A percentile compares a stretch with the other conserved stretches of the same genome.
phyloP scores from a whole-genome alignment of 305 asterid genomes.

The Rubia occidens region DNA sequence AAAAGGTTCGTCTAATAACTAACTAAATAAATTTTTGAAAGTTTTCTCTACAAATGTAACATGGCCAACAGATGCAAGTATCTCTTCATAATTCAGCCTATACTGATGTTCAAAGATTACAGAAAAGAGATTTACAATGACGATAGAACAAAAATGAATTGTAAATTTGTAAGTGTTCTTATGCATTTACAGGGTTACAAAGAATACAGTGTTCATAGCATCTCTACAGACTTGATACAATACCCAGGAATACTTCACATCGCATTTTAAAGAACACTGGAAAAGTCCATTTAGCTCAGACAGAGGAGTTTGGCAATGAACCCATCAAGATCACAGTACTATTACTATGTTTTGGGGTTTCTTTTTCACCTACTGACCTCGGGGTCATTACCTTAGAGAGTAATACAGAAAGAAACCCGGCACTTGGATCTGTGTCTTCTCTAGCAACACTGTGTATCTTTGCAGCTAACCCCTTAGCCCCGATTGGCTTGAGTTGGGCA shows the following conservation, averaged over 20 bases:
- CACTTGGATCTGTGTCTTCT: conserved; percentile 30
- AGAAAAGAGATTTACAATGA: background rate
- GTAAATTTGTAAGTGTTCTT: background rate
- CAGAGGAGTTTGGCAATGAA: conserved; percentile 51
- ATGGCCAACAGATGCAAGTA: background rate
- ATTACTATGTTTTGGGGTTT: conserved; percentile 22
- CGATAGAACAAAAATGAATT: background rate
- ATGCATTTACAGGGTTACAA: background rate
- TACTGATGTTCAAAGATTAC: background rate
- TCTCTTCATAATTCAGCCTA: background rate
- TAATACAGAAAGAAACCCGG: conserved; percentile 49
- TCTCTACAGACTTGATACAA: background rate
- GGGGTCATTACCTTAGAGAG: conserved; percentile 52
- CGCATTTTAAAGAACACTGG: background rate
- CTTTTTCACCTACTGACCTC: conserved; percentile 30
- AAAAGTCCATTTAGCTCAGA: conserved; percentile 4
- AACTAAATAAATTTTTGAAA: too few species aligned
- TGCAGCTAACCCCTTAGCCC: conserved; percentile 22
- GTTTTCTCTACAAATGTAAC: background rate
- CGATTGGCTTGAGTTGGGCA: conserved; percentile 34
- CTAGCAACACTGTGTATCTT: conserved; percentile 18
- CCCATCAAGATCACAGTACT: conserved; percentile 62
- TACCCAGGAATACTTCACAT: conserved; percentile 7
- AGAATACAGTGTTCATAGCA: background rate
- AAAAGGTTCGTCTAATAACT: too few species aligned